Evolutionary conservation across 352 stramenopile genomes (phyloP), one percentile per base, ranked within the genome.

Genomic region (Globisporangium heterothallicum): DNA sequence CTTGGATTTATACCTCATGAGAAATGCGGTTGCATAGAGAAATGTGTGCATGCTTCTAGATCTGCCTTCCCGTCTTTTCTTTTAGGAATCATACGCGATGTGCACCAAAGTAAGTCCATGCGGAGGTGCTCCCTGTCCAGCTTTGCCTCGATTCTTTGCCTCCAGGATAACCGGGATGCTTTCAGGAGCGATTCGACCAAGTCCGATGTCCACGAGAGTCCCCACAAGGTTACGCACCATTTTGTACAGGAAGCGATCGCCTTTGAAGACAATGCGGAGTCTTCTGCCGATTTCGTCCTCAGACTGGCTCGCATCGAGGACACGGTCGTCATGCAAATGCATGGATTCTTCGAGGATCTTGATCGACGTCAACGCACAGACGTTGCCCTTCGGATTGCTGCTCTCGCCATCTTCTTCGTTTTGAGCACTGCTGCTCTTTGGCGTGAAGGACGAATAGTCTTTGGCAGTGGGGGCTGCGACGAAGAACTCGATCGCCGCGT

Each of bases 171-270:
- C 14, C 12, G 62, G 46, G 12, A 91, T 84, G 6, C 58, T 42
- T 3, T 84, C 57, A 0, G 73, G 60, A 13, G 51, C 42, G 1
- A 86, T 40, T 38, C 64, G 74, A 4, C 76, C 68, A 12, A 86
- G 63, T 1, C 83, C 83, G 0, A 90, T 74, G 59, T 89, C 77
- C 27, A 94, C 78, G 10, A 94, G 68, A 19, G 81, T 85, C 12
- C 83, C 83, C 18, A 90, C 83, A 12, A 94, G 65, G 44, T 80
- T 92, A 18, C 83, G 78, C 49, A 94, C 78, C 83, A 94, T 94
- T 29, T 86, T 91, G 63, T 94, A 94, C 35, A 85, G 61, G 53
- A 94, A 94, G 8, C 80, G 71, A 43, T 89, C 68, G 25, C 83
- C 83, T 26, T 75, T 60, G 29, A 94, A 79, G 19, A 68, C 60